Conservation (phyloP, 208 protist genomes). For the Herpetomonas tarakana region DNA sequence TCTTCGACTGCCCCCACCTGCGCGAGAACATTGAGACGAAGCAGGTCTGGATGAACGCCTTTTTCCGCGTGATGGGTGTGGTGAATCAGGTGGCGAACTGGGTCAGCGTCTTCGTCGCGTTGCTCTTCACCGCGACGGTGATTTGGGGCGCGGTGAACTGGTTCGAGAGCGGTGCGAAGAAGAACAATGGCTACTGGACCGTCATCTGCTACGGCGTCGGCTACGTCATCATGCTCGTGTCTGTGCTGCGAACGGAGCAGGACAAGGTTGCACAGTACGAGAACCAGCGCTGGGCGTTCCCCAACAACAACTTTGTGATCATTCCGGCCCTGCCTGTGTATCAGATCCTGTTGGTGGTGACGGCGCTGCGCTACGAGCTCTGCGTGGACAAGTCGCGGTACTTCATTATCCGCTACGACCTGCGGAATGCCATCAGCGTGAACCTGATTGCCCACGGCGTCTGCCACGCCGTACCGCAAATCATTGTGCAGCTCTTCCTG, state of each 20-base stretch:
- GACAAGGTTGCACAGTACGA: conserved; percentile 66
- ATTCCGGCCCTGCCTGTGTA: conserved; percentile 73
- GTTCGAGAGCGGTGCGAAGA: conserved; percentile 22
- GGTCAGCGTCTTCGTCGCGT: conserved; percentile 42
- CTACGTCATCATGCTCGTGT: conserved; percentile 65
- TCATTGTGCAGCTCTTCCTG: conserved; percentile 72
- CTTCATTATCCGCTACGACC: conserved; percentile 81
- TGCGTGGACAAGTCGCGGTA: conserved; percentile 37
- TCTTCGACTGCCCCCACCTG: conserved; percentile 72
- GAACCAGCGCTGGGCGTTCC: conserved; percentile 59
- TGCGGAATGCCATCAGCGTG: conserved; percentile 63
- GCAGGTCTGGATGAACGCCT: conserved; percentile 8
- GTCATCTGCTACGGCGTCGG: conserved; percentile 74
- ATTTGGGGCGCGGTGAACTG: conserved; percentile 60
- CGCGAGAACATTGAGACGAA: conserved; percentile 27
- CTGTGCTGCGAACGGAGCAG: conserved; percentile 60
- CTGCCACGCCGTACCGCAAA: conserved; percentile 66
- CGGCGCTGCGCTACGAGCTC: conserved; percentile 60
- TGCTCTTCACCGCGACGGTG: conserved; percentile 41
- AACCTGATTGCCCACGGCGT: conserved; percentile 56
- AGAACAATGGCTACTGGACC: conserved; percentile 69
- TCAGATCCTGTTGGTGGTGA: conserved; percentile 65
- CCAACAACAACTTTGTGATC: conserved; percentile 61
- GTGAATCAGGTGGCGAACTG: conserved; percentile 46
- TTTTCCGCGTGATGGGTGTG: conserved; percentile 21